These are phyloP conservation scores for Acanthamoeba castellanii DNA, from an alignment of 208 protist genomes.

Conservation along the genomic window DNA sequence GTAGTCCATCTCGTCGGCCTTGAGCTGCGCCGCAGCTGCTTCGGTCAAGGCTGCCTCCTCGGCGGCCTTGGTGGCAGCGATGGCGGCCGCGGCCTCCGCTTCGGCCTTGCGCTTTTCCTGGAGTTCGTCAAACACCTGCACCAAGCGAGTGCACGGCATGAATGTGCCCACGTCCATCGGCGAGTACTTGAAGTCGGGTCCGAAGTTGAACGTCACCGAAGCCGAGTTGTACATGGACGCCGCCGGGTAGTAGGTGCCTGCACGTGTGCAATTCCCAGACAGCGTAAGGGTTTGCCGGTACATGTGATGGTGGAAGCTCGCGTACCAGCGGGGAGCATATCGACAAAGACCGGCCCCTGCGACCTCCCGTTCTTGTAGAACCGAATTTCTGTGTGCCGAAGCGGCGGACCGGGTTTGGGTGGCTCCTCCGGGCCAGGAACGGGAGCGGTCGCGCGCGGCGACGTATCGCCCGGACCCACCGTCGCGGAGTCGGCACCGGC, in stretches of 20 bases:
- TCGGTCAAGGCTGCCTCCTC: background rate
- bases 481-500: background rate
- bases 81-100: background rate
- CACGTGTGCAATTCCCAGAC: background rate
- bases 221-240: slow-evolving; percentile 80
- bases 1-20: background rate
- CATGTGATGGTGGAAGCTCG: no score
- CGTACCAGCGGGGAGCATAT: slow-evolving; percentile 64
- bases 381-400: slow-evolving; percentile 45
- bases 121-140: slow-evolving; percentile 6
- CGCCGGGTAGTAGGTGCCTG: slow-evolving; percentile 80
- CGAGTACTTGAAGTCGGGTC: slow-evolving; percentile 79
- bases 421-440: background rate
- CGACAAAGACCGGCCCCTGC: slow-evolving; percentile 71
- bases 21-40: background rate
- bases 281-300: no score
- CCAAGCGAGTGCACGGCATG: slow-evolving; percentile 21
- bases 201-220: slow-evolving; percentile 82
- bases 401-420: background rate
- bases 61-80: background rate
- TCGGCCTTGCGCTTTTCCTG: background rate
- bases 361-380: slow-evolving; percentile 83
- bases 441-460: slow-evolving; percentile 4
- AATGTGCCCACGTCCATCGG: slow-evolving; percentile 58
- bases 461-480: slow-evolving; percentile 20